Evolutionary conservation across 352 stramenopile species (phyloP), one percentile per base, ranked within the genome.

Genomic region (Phytopythium ostracodes): DNA sequence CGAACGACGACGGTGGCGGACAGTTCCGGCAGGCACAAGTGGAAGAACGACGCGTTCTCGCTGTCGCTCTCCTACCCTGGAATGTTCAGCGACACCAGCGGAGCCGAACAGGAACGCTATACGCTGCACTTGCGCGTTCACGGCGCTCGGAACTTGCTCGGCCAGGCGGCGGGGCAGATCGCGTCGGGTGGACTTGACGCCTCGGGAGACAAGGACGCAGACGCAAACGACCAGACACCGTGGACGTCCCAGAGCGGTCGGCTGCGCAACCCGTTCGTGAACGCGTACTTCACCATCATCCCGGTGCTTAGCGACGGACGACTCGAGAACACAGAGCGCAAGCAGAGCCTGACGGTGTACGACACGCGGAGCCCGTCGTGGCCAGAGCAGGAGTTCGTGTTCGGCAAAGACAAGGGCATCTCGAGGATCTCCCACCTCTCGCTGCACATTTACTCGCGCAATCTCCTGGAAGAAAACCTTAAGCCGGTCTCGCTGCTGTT

Each of bases 271-370:
- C 66, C 61, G 4, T 76, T 70, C 12, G 53, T 59, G 29, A 87
- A 80, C 60, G 70, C 79, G n/a, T 92, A 85, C 52, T 90, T 90
- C 55, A 89, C 83, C 1, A 64, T 89, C 18, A 84, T 87, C 35
- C 79, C 83, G 14, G 79, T 92, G 24, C 64, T 76, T 17, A 61
- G 59, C 1, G 70, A 75, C 33, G 79, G 81, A 9, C 69, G 73
- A 6, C 38, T 87, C 4, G 70, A 76, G 24, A 66, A 79, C 49
- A 31, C 56, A 0, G 80, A 88, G 47, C 67, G 67, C 31, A 73
- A 84, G 42, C 80, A 92, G 56, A 84, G 80, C 42, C 44, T 90
- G 15, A 90, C 83, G 12, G 80, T 92, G 10, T 92, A 90, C 53
- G 75, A 79, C 12, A 83, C 73, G 18, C 63, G 72, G 2, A 76